Evolutionary conservation across 2,329 filamentous ascomycete genomes (phyloP), one percentile per base, ranked within the genome.

Genomic region (Escovopsis sp.): DNA sequence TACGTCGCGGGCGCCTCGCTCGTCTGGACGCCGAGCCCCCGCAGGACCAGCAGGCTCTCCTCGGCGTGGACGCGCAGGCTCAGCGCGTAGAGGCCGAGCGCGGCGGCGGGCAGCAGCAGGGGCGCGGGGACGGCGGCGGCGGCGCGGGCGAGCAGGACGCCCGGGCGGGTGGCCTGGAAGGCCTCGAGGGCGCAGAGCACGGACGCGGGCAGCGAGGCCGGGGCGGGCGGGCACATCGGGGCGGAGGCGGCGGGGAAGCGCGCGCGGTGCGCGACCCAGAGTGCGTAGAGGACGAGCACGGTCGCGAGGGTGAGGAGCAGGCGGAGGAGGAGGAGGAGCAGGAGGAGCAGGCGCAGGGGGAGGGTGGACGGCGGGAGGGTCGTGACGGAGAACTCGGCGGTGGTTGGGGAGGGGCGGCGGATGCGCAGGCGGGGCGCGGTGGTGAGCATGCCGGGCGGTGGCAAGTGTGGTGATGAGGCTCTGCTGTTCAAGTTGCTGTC

Each of bases 351-450:
- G 35, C 66, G 70, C 6, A 72, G 61, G 2, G 69, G 53, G 12
- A 72, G 46, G 0, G 71, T 72, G 4, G 64, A 57, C 0, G 66
- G 63, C 1, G 83, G 77, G 37, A 78, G 76, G 45, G 88, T 95
- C 33, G 88, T 91, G 43, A 95, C 85, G 28, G 83, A 93, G 70
- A 89, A 96, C 51, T 85, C 82, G 58, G 85, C 80, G n/a, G 91
- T 94, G 3, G 87, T 93, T 38, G 85, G 81, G 23, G 91, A 88
- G 40, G 85, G 83, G 19, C 77, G 74, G 49, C 77, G 72, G 47
- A 73, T 72, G 52, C 67, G 70, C 40, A 85, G 75, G 51, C 72
- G 72, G 9, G 77, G 74, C 1, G 66, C 54, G 18, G 70, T 74
- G 36, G 72, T 73, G 49, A 83, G 69, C 80, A 85, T 84, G 40